A percentile compares a stretch with the other conserved stretches of the same genome.
Evolutionary conservation across 352 stramenopile genomes (phyloP).

Genomic region (Phytophthora citrophthora): DNA sequence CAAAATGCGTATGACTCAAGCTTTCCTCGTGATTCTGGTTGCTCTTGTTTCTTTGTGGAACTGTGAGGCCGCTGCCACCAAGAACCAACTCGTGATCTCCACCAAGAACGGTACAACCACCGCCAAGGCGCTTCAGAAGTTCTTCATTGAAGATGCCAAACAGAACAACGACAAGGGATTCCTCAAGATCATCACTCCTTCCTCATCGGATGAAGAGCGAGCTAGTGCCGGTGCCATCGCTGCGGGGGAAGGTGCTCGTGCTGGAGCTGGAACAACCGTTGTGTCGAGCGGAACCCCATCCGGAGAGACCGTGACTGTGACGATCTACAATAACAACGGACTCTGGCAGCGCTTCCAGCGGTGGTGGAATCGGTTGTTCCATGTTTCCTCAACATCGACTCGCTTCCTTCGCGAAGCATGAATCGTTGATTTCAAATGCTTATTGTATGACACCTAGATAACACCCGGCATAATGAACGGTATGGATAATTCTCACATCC

Average conservation of each 20-base stretch:
- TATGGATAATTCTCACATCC: not conserved
- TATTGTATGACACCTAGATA: constrained; percentile 13
- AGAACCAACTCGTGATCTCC: constrained; percentile 18
- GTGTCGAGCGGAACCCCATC: constrained; percentile 1
- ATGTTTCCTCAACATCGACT: constrained; percentile 1
- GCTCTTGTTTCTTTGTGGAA: not conserved
- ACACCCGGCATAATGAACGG: constrained; percentile 3
- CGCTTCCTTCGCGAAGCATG: constrained; percentile 15
- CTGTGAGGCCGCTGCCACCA: constrained; percentile 5
- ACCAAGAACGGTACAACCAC: constrained; percentile 15
- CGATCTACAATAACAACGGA: constrained; percentile 32
- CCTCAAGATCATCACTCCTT: constrained; percentile 15
- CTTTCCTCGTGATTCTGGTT: constrained; percentile 9
- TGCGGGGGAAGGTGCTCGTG: constrained; percentile 12
- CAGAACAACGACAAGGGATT: constrained; percentile 15
- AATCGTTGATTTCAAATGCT: not conserved
- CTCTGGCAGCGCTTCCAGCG: constrained; percentile 26
- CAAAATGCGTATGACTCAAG: constrained; percentile 18
- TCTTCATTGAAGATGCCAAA: constrained; percentile 16
- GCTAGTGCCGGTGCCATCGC: constrained; percentile 5
- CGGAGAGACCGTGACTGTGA: constrained; percentile 16
- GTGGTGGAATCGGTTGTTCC: constrained; percentile 27
- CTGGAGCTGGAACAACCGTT: constrained; percentile 12
- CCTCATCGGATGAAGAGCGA: constrained; percentile 14
- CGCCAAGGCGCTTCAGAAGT: constrained; percentile 15